Evolutionary conservation across 2,329 filamentous ascomycete species (phyloP), one percentile per base, ranked within the genome.

Genomic region (Calonectria henricotiae): DNA sequence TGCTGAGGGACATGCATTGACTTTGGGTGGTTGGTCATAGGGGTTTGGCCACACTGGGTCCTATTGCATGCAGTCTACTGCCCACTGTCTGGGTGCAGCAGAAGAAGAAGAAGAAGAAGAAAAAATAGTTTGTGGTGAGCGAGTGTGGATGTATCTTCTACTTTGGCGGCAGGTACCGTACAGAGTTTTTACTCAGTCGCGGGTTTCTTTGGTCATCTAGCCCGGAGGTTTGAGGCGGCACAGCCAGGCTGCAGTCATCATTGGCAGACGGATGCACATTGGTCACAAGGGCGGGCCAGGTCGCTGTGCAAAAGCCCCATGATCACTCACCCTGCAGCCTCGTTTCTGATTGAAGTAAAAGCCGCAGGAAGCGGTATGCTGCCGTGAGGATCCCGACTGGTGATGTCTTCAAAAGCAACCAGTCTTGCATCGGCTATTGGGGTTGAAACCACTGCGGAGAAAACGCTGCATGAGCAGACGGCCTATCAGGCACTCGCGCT

Each of bases 231-330:
- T 51, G 47, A 62, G 58, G 49, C 43, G 27, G 58, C 47, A 63
- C 49, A 61, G 64, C 64, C 60, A 61, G 63, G 58, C 58, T 67
- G 68, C 47, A 70, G 55, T 44, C 44, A 58, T 51, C 55, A 49
- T 58, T 70, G 23, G 41, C 30, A 64, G 58, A 41, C 27, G 46
- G 49, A 64, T 39, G 49, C 32, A 66, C 25, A 62, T 66, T 67
- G 68, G 64, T 47, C 32, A 70, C 25, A 27, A 35, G 46, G 43
- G 64, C 43, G 35, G 41, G 49, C 55, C 46, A 70, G 46, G 30
- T 58, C 25, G 35, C 68, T 41, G 32, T 23, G 25, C 20, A n/a
- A 23, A 46, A 55, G 61, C 54, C 58, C 55, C 58, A 49, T 70
- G 68, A 66, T 67, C 64, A 27, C 41, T 63, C 55, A 41, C 55